Base-by-base conservation (phyloP, 768 basidiomycete genomes). In the Lactarius indigo region DNA sequence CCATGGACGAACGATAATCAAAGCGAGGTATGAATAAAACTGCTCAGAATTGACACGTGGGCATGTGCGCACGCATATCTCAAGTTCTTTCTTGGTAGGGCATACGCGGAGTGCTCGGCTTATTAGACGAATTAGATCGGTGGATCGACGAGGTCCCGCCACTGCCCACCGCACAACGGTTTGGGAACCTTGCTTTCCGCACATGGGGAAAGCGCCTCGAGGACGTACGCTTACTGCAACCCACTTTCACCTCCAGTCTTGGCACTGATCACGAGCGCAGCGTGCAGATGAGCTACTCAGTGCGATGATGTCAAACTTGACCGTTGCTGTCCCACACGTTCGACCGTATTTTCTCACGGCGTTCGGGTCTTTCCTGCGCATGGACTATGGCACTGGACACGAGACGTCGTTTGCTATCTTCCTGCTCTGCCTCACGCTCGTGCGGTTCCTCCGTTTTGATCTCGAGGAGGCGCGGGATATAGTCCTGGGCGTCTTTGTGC, bases 321-420 rank as follows among this genome's bases (percentile, higher is more conserved):
- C 73, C 23, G 68, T 76, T 18, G 82, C 81, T 8, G 79, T 87
- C 42, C 87, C 87, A 2, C 85, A 89, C 63, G 74, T 98, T 61
- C 84, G 86, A 41, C 92, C 94, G 1, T 91, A 96, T 70, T 76
- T 98, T 35, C 72, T 90, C 62, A 81, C 86, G 3, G 89, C 94
- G 1, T 98, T 98, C 75, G 97, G 97, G 9, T 94, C 91, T 5
- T 90, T 93, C 72, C 83, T 84, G 15, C 86, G 97, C 63, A 87
- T 98, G 79, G 97, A 99, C 80, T 98, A 98, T 74, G 96, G 97
- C 1, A 94, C 93, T 4, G 97, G 97, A 1, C 97, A 99, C 72
- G 97, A 98, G 79, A 84, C 93, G 0, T 89, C 91, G 0, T 98
- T 97, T 73, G 85, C 84, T 8, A 78, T 96, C 20, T 90, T 93